Evolutionary conservation across 352 stramenopile genomes (phyloP).

Genomic region (Pythium biforme): DNA sequence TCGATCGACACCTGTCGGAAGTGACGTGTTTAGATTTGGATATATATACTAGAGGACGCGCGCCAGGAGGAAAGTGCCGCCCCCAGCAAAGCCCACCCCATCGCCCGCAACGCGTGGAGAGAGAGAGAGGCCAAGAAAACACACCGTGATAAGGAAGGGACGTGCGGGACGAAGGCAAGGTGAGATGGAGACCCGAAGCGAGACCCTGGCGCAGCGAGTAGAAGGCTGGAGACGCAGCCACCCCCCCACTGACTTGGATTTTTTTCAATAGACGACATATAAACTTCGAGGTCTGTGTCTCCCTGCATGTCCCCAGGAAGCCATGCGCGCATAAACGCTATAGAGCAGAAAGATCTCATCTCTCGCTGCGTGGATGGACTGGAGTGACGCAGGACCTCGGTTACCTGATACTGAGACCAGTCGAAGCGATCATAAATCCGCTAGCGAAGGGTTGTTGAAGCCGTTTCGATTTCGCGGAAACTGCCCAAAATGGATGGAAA

Average conservation of each 20-base stretch:
- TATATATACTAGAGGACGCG: slow-evolving; percentile 25
- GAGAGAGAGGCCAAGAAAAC: not conserved
- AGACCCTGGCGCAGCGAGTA: slow-evolving; percentile 6
- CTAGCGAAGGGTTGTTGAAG: not conserved
- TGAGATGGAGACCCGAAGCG: not conserved
- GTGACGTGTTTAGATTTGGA: slow-evolving; percentile 27
- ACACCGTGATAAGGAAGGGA: not conserved
- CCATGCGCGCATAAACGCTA: too few species aligned
- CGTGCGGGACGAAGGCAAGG: not conserved
- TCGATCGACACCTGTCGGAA: not conserved
- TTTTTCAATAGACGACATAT: slow-evolving; percentile 27
- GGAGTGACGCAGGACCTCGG: too few species aligned
- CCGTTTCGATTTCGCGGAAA: slow-evolving; percentile 15
- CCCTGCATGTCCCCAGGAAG: too few species aligned
- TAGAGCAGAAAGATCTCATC: too few species aligned
- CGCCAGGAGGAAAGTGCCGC: not conserved
- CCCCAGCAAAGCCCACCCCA: not conserved
- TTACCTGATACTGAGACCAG: not conserved
- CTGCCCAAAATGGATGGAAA: slow-evolving; percentile 14
- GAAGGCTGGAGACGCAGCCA: not conserved
- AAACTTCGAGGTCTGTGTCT: too few species aligned
- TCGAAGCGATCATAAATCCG: not conserved
- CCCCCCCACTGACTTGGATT: slow-evolving; percentile 9
- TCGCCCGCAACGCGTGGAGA: not conserved
- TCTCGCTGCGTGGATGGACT: too few species aligned